Conservation (phyloP, 108 stramenopile genomes). For the Skeletonema potamos region DNA sequence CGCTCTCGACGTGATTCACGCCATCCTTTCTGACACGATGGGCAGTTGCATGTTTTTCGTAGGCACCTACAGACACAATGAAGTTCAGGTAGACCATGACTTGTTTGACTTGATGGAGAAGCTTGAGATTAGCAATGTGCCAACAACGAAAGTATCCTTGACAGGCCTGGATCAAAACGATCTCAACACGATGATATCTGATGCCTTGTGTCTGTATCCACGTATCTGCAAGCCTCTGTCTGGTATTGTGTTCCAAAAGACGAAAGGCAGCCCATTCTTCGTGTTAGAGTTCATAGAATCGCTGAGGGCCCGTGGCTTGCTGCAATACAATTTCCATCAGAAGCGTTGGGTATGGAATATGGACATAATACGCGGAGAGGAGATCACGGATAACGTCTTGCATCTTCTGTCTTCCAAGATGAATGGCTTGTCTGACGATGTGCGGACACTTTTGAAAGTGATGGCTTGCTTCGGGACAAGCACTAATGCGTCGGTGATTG, state of each 20-base stretch:
- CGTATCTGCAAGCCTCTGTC: conserved; percentile 25
- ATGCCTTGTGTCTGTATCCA: conserved; percentile 27
- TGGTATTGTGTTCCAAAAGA: conserved; percentile 22
- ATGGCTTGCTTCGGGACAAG: conserved; percentile 41
- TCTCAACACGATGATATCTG: conserved; percentile 36
- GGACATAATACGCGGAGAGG: conserved; percentile 9
- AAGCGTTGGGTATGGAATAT: too few species aligned
- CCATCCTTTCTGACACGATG: conserved; percentile 21
- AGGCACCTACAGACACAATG: conserved; percentile 30
- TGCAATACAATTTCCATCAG: conserved; percentile 17
- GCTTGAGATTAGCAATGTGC: conserved; percentile 7
- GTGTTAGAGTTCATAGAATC: conserved; percentile 21
- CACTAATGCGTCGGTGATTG: conserved; percentile 8
- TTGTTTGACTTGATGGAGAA: conserved; percentile 9
- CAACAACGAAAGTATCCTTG: conserved; percentile 12
- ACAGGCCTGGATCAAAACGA: conserved; percentile 14
- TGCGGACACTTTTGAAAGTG: conserved; percentile 22
- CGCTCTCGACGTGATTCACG: conserved; percentile 18
- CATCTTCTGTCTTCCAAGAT: conserved; percentile 39
- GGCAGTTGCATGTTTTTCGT: conserved; percentile 40
- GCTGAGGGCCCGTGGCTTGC: conserved; percentile 8
- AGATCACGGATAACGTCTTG: conserved; percentile 41
- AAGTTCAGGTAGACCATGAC: conserved; percentile 7
- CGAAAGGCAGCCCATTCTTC: conserved; percentile 36
- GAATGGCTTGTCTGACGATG: conserved; percentile 10